These are phyloP conservation scores for Plasmodium adleri DNA, from an alignment of 169 alveolate genomes.

Conservation along the genomic window DNA sequence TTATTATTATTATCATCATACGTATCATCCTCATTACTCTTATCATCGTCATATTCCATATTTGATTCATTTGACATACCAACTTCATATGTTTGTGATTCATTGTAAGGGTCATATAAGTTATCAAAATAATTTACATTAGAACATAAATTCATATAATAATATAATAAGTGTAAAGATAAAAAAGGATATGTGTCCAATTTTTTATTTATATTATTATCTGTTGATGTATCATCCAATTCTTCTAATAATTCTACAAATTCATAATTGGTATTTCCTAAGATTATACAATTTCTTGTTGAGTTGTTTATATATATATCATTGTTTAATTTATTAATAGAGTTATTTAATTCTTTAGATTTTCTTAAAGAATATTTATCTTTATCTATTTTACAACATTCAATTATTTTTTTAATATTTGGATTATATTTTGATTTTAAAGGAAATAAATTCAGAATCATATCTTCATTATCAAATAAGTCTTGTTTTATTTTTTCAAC, in stretches of 20 bases:
- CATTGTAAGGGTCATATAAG: slow-evolving; percentile 7
- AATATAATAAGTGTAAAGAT: slow-evolving; percentile 41
- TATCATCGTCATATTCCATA: background rate
- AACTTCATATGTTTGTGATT: background rate
- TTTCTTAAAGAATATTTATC: slow-evolving; percentile 58
- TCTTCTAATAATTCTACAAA: slow-evolving; percentile 76
- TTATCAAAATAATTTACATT: slow-evolving; percentile 26
- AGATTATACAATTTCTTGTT: slow-evolving; percentile 46
- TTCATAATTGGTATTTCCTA: slow-evolving; percentile 46
- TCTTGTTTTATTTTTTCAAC: background rate
- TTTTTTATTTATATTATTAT: background rate
- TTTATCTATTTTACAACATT: slow-evolving; percentile 54
- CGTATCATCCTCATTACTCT: no score
- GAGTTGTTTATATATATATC: slow-evolving; percentile 73
- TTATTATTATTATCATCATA: background rate
- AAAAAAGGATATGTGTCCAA: slow-evolving; percentile 36
- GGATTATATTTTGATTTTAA: slow-evolving; percentile 55
- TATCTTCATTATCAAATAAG: slow-evolving; percentile 6
- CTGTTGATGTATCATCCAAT: slow-evolving; percentile 38
- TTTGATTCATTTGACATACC: background rate
- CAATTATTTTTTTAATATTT: slow-evolving; percentile 51
- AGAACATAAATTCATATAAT: slow-evolving; percentile 64
- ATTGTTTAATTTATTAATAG: slow-evolving; percentile 62
- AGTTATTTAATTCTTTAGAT: slow-evolving; percentile 72
- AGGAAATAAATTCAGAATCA: slow-evolving; percentile 23